phyloP scores from a whole-genome alignment of 2,329 filamentous ascomycete genomes.

The Dactylellina sp. region DNA sequence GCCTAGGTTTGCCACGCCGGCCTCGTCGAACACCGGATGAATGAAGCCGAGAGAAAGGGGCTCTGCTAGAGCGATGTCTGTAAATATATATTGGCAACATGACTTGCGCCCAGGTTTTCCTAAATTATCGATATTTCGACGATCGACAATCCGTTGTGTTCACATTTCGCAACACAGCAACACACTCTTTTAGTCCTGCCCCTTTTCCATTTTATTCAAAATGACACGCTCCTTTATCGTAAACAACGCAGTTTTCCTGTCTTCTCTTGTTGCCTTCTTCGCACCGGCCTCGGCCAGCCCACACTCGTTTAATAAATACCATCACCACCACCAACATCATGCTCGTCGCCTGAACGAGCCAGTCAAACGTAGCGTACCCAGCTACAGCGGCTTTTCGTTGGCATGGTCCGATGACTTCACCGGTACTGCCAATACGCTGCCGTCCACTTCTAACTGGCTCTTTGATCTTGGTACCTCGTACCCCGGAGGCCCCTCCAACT shows the following conservation, averaged over 20 bases:
- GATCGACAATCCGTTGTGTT: neutral
- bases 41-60: too few relatives aligned
- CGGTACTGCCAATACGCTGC: slow-evolving; percentile 61
- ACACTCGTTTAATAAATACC: slow-evolving; percentile 10
- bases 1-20: too few relatives aligned
- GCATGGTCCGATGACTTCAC: slow-evolving; percentile 63
- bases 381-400: slow-evolving; percentile 34
- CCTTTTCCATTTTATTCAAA: slow-evolving; percentile 33
- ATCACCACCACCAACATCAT: slow-evolving; percentile 26
- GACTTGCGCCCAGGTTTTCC: neutral
- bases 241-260: slow-evolving; percentile 34
- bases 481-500: slow-evolving; percentile 65
- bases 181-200: slow-evolving; percentile 31
- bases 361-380: slow-evolving; percentile 16
- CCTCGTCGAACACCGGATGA: too few relatives aligned
- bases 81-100: too few relatives aligned
- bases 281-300: neutral
- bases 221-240: slow-evolving; percentile 42
- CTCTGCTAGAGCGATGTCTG: too few relatives aligned
- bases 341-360: neutral
- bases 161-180: neutral
- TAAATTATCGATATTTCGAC: neutral
- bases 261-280: slow-evolving; percentile 23
- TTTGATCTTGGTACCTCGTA: slow-evolving; percentile 66
- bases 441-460: slow-evolving; percentile 65